These are phyloP conservation scores for Apophysomyces elegans DNA, from an alignment of 371 early-diverging fungal genomes.

Conservation along the genomic window DNA sequence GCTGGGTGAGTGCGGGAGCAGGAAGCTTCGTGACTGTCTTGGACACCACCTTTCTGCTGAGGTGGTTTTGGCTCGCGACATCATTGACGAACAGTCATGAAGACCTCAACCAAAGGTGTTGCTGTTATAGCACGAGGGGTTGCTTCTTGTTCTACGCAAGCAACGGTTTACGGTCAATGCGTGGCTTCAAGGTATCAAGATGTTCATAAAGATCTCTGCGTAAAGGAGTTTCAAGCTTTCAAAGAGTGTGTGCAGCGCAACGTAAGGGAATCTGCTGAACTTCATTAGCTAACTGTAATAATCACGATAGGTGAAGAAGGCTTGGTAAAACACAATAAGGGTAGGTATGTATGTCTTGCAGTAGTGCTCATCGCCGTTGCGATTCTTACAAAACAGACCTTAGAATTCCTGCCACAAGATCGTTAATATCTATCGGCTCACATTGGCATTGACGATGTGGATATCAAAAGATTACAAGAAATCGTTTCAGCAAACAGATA, in stretches of 20 bases:
- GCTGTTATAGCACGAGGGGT: conserved; percentile 44
- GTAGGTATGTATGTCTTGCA: too few species aligned
- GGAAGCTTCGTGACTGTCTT: conserved; percentile 2
- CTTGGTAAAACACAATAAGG: background rate
- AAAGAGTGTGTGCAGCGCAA: conserved; percentile 61
- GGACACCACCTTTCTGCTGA: too few species aligned
- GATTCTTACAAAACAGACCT: too few species aligned
- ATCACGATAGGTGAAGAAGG: background rate
- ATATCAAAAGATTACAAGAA: too few species aligned
- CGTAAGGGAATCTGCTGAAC: conserved; percentile 33
- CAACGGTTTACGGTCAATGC: conserved; percentile 63
- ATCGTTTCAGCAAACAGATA: too few species aligned
- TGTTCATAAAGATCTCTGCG: conserved; percentile 60
- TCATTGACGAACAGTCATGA: background rate
- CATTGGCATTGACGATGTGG: too few species aligned
- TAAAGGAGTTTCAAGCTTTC: conserved; percentile 62
- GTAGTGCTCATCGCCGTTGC: too few species aligned
- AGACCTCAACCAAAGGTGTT: conserved; percentile 30
- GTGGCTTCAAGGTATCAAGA: conserved; percentile 57
- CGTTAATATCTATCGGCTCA: too few species aligned
- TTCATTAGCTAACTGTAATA: too few species aligned
- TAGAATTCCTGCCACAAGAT: too few species aligned
- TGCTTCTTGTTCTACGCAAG: conserved; percentile 47
- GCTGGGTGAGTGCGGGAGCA: conserved; percentile 2
- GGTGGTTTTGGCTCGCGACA: too few species aligned